Base-by-base conservation (phyloP, 495 filamentous ascomycete genomes). In the Tuber calosporum region DNA sequence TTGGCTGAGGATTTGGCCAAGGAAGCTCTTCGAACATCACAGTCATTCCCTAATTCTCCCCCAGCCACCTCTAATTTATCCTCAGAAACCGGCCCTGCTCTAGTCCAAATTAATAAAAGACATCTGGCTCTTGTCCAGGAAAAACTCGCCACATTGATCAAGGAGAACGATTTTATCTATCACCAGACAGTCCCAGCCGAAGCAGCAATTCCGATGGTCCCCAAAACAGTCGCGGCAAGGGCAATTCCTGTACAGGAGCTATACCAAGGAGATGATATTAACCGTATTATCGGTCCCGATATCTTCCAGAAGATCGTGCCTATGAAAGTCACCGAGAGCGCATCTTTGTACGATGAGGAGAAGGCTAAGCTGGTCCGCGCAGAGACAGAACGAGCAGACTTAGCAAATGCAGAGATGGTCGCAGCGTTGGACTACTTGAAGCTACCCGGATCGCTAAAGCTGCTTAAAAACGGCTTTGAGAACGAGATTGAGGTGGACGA, bases 121-220 rank as follows among this genome's bases (percentile, higher is more conserved):
- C 94, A 97, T 76, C 85, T 92, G 17, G 84, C 89, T 0, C 90
- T 89, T 48, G 89, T 97, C 26, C 91, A 97, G 82, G 90, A 95
- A 69, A 91, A 89, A 79, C 84, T 97, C 37, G 83, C 84, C 17
- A 89, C 91, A 72, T 86, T 92, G 74, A 86, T 87, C 73, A 97
- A 97, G 76, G 95, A 99, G 82, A 99, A 99, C 81, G 95, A 99
- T 80, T 97, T 94, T 81, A 97, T 99, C 79, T 99, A 98, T 79
- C 95, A 99, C 82, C 93, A 97, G 75, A 89, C 89, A 0, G 89
- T 99, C 26, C 94, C 95, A 0, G 89, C 88, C 22, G 94, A 97
- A 82, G 91, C 92, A 19, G 88, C 88, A 66, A 85, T 99, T 20
- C 85, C 91, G 11, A 85, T 90, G 22, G 91, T 99, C 69, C 88